These are phyloP conservation scores for Suillus clintonianus DNA, from an alignment of 768 basidiomycete genomes.

Conservation along the genomic window DNA sequence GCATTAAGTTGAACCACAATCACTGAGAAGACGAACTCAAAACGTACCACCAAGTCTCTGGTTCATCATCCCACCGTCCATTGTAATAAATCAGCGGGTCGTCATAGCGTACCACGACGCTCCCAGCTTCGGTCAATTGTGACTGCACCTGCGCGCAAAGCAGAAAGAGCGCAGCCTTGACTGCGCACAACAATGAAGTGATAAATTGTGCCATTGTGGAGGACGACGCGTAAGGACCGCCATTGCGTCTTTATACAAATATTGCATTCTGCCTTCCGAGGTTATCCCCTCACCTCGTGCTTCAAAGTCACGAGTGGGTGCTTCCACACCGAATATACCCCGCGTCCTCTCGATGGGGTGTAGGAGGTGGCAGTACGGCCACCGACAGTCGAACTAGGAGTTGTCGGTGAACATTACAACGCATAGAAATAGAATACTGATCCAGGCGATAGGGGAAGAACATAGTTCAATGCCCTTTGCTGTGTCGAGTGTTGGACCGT, in stretches of 20 bases:
- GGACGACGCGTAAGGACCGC: neutral
- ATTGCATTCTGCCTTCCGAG: neutral
- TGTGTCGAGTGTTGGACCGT: neutral
- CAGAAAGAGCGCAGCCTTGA: neutral
- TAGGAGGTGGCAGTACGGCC: neutral
- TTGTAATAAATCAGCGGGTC: slow-evolving; percentile 50
- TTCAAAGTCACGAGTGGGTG: neutral
- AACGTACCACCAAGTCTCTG: slow-evolving; percentile 56
- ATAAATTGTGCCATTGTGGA: neutral
- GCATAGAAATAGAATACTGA: neutral
- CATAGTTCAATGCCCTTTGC: neutral
- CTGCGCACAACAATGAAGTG: neutral
- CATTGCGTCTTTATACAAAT: neutral
- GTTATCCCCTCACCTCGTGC: neutral
- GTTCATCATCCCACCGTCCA: slow-evolving; percentile 53
- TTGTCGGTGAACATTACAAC: neutral
- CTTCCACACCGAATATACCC: neutral
- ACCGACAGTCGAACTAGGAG: neutral
- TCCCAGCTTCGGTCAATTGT: neutral
- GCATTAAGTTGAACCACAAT: neutral
- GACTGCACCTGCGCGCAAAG: neutral
- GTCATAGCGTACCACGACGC: slow-evolving; percentile 23
- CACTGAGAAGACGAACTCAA: slow-evolving; percentile 10
- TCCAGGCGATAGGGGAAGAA: neutral
- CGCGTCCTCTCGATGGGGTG: neutral